Conservation (phyloP, 495 filamentous ascomycete genomes). For the Penicillium longicatenatum region DNA sequence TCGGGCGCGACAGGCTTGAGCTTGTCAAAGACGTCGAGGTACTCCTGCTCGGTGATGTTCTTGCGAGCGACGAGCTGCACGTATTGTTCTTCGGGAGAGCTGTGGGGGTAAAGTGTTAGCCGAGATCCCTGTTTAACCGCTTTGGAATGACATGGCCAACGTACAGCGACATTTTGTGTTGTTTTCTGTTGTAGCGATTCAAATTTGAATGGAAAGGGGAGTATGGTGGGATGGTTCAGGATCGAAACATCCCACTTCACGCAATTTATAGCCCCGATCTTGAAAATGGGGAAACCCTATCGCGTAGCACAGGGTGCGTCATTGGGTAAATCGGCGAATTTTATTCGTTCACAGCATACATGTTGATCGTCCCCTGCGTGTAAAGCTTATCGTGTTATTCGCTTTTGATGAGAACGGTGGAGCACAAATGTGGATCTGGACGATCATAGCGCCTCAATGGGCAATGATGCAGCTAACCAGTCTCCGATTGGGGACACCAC, state of each 20-base stretch:
- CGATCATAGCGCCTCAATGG: background rate
- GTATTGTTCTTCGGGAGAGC: slow-evolving; percentile 21
- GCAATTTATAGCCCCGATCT: background rate
- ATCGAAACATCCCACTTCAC: slow-evolving; percentile 5
- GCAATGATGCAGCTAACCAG: background rate
- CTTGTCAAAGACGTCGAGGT: slow-evolving; percentile 18
- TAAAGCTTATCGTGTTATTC: background rate
- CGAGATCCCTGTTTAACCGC: background rate
- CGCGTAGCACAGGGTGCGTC: slow-evolving; percentile 1
- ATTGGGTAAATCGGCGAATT: background rate
- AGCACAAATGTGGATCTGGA: background rate
- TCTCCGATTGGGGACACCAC: background rate
- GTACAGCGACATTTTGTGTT: background rate
- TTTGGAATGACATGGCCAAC: background rate
- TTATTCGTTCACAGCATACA: background rate
- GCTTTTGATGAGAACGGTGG: background rate
- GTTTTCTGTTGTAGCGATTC: background rate
- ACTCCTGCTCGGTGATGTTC: slow-evolving; percentile 13
- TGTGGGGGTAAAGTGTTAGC: background rate
- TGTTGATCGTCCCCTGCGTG: background rate
- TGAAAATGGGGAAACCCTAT: background rate
- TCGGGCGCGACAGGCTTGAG: slow-evolving; percentile 17
- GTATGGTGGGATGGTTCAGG: background rate
- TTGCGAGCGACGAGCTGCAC: slow-evolving; percentile 11
- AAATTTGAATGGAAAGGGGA: background rate